Conservation (phyloP, 2,329 filamentous ascomycete genomes). For the Zymoseptoria pseudotritici region DNA sequence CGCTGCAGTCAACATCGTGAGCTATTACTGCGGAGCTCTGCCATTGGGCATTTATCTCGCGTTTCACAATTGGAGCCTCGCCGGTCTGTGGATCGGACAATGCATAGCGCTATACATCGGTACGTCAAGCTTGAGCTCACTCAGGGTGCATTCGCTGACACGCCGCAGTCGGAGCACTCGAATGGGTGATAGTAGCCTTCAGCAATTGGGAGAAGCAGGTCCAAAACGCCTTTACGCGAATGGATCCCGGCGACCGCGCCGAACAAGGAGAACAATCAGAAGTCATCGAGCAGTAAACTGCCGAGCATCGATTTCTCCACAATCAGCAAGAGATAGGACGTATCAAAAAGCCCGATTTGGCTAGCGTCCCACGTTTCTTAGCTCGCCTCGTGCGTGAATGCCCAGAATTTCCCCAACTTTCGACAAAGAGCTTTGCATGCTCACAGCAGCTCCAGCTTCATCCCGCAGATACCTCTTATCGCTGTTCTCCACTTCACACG, state of each 20-base stretch:
- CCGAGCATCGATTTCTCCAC: background rate
- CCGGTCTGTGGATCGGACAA: slow-evolving; percentile 66
- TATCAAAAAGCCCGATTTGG: background rate
- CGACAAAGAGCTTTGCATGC: background rate
- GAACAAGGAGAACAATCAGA: slow-evolving; percentile 25
- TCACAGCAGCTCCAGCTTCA: background rate
- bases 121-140: background rate
- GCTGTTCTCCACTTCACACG: slow-evolving; percentile 4
- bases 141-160: background rate
- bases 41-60: slow-evolving; percentile 78
- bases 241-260: slow-evolving; percentile 49
- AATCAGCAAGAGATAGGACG: background rate
- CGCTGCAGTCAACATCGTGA: slow-evolving; percentile 70
- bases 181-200: slow-evolving; percentile 72
- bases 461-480: slow-evolving; percentile 11
- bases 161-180: slow-evolving; percentile 52
- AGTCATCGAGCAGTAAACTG: background rate
- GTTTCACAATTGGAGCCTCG: slow-evolving; percentile 76
- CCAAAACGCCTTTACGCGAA: slow-evolving; percentile 59
- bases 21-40: slow-evolving; percentile 75
- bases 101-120: slow-evolving; percentile 64
- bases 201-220: slow-evolving; percentile 74
- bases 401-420: background rate
- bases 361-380: background rate
- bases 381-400: background rate